These are phyloP conservation scores for Debaryomyces hansenii DNA, from an alignment of 805 yeast species.

Conservation along the genomic window DNA sequence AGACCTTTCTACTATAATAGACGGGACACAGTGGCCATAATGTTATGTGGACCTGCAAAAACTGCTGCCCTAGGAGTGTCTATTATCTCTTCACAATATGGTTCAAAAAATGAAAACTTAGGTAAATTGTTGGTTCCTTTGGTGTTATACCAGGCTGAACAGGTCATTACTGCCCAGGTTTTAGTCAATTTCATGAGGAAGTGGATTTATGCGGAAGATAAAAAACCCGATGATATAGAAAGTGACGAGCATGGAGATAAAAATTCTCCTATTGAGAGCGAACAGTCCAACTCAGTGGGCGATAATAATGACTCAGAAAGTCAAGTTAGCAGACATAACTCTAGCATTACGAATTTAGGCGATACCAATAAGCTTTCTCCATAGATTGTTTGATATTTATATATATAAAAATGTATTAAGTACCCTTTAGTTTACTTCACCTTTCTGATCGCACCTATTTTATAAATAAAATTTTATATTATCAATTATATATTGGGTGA, in stretches of 20 bases:
- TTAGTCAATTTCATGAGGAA: constrained; percentile 63
- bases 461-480: too few relatives aligned
- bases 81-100: constrained; percentile 76
- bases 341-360: neutral
- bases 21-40: constrained; percentile 71
- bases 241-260: neutral
- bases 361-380: neutral
- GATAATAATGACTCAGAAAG: neutral
- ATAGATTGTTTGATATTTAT: too few relatives aligned
- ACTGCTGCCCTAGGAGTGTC: constrained; percentile 93
- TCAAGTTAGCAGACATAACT: neutral
- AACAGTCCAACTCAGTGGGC: neutral
- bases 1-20: constrained; percentile 71
- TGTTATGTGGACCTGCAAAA: constrained; percentile 91
- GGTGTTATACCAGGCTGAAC: constrained; percentile 85
- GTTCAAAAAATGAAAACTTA: constrained; percentile 54
- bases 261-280: neutral
- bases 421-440: too few relatives aligned
- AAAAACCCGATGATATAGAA: constrained; percentile 7
- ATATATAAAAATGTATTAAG: too few relatives aligned
- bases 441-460: too few relatives aligned
- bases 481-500: too few relatives aligned
- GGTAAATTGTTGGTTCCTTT: constrained; percentile 79
- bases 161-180: constrained; percentile 78
- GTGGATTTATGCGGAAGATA: constrained; percentile 57